Conservation (phyloP, 2,329 filamentous ascomycete species). For the Venturia effusa region DNA sequence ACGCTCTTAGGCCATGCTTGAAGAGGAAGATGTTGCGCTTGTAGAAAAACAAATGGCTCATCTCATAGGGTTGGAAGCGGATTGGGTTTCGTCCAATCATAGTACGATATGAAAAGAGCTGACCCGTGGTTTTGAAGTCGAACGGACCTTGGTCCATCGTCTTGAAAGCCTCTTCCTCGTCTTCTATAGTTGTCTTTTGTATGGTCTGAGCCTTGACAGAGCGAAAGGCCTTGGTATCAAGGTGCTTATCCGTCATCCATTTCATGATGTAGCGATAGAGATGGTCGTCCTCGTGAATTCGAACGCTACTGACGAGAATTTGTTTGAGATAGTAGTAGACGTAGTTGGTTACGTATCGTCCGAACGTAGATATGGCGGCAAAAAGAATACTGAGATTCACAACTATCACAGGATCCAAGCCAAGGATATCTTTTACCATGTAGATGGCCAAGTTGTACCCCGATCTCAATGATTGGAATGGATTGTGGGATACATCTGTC, state of each 20-base stretch:
- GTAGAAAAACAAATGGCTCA: conserved; percentile 8
- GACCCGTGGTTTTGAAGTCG: not conserved
- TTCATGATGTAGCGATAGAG: conserved; percentile 11
- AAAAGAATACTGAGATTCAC: conserved; percentile 9
- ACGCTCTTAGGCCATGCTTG: conserved; percentile 1
- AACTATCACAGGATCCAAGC: conserved; percentile 8
- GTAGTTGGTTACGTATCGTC: conserved; percentile 9
- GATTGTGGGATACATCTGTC: not conserved
- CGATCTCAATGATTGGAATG: conserved; percentile 9
- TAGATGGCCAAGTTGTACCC: conserved; percentile 10
- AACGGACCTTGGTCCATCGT: not conserved
- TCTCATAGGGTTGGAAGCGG: conserved; percentile 8
- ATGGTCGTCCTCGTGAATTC: conserved; percentile 10
- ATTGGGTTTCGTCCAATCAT: conserved; percentile 11
- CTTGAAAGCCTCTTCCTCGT: conserved; percentile 11
- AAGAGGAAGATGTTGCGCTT: conserved; percentile 10
- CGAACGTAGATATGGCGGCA: conserved; percentile 8
- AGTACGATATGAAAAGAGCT: conserved; percentile 8
- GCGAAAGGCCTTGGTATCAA: conserved; percentile 8
- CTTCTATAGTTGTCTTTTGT: conserved; percentile 9
- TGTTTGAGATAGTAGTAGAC: conserved; percentile 4
- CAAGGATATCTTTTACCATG: conserved; percentile 10
- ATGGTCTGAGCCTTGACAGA: conserved; percentile 10
- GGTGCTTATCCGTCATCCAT: conserved; percentile 10
- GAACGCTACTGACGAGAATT: conserved; percentile 2